These are phyloP conservation scores for Fistulifera solaris DNA, from an alignment of 108 stramenopile genomes.

Conservation along the genomic window DNA sequence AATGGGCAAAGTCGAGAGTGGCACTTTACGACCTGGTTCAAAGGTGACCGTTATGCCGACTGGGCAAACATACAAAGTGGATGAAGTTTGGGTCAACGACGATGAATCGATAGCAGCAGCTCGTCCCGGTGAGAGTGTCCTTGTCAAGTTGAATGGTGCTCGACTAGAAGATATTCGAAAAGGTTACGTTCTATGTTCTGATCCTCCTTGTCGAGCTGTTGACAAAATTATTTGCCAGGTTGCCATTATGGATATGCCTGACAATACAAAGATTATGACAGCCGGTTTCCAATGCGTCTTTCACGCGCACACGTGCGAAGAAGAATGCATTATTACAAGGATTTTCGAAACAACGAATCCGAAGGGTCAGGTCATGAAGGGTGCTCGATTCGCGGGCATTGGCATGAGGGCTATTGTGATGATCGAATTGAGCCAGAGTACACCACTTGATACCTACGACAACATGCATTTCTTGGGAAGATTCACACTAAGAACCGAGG, in stretches of 20 bases:
- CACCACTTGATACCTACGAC: slow-evolving; percentile 87
- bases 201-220: slow-evolving; percentile 78
- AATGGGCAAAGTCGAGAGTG: slow-evolving; percentile 98
- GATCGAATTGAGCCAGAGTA: slow-evolving; percentile 67
- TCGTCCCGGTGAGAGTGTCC: slow-evolving; percentile 98
- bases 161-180: slow-evolving; percentile 89
- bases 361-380: slow-evolving; percentile 70
- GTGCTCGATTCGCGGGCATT: slow-evolving; percentile 72
- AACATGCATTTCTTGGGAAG: slow-evolving; percentile 91
- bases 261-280: slow-evolving; percentile 92
- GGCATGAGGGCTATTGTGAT: slow-evolving; percentile 74
- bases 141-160: slow-evolving; percentile 82
- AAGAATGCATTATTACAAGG: slow-evolving; percentile 83
- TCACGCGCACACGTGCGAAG: slow-evolving; percentile 94
- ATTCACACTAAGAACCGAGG: slow-evolving; percentile 98
- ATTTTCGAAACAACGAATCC: slow-evolving; percentile 84
- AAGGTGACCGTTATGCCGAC: slow-evolving; percentile 95
- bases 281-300: slow-evolving; percentile 95
- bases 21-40: slow-evolving; percentile 79
- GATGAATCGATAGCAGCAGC: slow-evolving; percentile 65
- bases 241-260: slow-evolving; percentile 89
- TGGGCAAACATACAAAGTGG: slow-evolving; percentile 79
- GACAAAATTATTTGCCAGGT: slow-evolving; percentile 80
- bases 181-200: slow-evolving; percentile 92
- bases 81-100: slow-evolving; percentile 93